Percentiles rank a stretch among this genome's conserved stretches.
Evolutionary conservation across 805 yeast species (phyloP).

Genomic region (Lachancea thermotolerans): DNA sequence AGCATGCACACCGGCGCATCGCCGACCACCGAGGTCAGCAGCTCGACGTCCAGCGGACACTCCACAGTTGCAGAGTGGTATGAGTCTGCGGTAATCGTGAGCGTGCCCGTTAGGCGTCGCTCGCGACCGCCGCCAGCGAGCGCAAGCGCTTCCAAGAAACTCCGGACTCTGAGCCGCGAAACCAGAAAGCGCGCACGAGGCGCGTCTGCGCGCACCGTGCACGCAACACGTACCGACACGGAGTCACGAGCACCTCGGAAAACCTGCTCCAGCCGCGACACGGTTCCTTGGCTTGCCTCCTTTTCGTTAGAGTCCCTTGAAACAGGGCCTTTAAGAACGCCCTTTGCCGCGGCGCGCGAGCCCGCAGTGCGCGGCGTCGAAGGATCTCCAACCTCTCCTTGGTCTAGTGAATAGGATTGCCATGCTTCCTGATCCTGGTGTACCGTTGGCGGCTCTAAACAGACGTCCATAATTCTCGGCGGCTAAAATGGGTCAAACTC

Average conservation of each 20-base stretch:
- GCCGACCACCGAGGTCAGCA: background rate
- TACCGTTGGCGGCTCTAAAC: too few species aligned
- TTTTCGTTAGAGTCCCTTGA: too few species aligned
- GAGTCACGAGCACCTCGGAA: background rate
- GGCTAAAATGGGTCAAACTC: too few species aligned
- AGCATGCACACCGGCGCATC: slow-evolving; percentile 1
- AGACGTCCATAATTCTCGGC: too few species aligned
- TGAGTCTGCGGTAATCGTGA: background rate
- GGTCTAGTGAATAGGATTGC: too few species aligned
- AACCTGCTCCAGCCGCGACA: background rate
- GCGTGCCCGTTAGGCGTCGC: too few species aligned
- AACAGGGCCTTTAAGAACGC: too few species aligned
- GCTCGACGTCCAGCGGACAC: background rate
- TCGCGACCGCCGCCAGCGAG: background rate
- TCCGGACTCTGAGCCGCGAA: background rate
- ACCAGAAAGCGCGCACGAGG: background rate
- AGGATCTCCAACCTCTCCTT: too few species aligned
- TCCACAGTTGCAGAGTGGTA: slow-evolving; percentile 2
- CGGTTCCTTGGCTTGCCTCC: background rate
- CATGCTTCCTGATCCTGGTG: too few species aligned
- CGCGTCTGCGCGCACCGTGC: background rate
- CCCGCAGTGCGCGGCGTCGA: too few species aligned
- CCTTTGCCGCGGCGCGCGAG: too few species aligned
- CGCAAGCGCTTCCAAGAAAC: background rate
- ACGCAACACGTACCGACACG: background rate